Conservation (phyloP, 148 eudicot genomes). For the Rhododendron mucronatum region DNA sequence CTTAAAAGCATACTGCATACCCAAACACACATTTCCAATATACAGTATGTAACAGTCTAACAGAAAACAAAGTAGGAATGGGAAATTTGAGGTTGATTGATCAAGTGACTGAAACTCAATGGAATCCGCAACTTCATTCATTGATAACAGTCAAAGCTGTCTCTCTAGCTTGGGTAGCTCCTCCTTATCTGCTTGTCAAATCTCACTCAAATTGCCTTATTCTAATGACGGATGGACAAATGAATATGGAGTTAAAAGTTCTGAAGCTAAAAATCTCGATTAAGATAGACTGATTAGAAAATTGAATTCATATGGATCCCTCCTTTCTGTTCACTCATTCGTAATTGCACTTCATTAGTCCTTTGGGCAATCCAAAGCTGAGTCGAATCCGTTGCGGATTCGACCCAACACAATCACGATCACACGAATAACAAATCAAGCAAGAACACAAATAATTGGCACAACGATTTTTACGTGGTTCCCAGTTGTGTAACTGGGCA, state of each 20-base stretch:
- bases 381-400: neutral
- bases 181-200: neutral
- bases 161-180: neutral
- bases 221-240: neutral
- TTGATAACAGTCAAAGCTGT: neutral
- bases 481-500: neutral
- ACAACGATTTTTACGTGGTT: neutral
- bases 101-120: neutral
- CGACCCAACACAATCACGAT: neutral
- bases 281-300: neutral
- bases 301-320: neutral
- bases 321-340: neutral
- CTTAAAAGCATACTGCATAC: no score
- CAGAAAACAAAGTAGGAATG: neutral
- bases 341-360: neutral
- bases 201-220: neutral
- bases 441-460: neutral
- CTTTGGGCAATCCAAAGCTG: neutral
- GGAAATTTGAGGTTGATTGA: neutral
- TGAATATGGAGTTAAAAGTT: neutral
- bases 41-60: neutral
- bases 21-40: neutral
- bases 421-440: neutral
- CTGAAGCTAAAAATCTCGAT: neutral
- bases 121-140: neutral